Base-by-base conservation (phyloP, 176 grass and related monocot genomes). In the Eleusine indica region DNA sequence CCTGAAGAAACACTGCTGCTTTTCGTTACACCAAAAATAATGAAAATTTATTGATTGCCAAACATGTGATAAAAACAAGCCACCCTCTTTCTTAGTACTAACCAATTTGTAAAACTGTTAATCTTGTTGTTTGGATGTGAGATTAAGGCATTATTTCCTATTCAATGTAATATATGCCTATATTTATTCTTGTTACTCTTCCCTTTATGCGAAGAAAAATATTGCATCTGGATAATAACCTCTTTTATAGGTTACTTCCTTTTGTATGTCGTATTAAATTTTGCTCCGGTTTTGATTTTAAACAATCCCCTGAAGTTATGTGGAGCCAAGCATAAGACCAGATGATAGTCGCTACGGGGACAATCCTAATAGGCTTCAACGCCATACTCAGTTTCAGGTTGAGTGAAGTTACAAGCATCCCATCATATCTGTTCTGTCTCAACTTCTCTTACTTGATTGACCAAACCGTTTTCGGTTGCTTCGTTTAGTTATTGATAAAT, bases 351-450 rank as follows among this genome's bases (percentile, higher is more conserved):
- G 96, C 51, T 95, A 98, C n/a, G 96, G 93, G 37, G 93, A 98
- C 79, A 98, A 98, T 87, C 96, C 96, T 61, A 98, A 98, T 54
- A 91, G 96, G 77, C 92, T 98, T 68, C 96, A 98, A 49, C 84
- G 96, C 5, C 96, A 98, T 61, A 93, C 96, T 75, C 96, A 98
- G 70, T 98, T 98, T 90, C 96, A 98, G 91, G 96, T 95, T 77
- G 0, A 77, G 7, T 70, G 2, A 61, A 43, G 38, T 38, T 54
- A 8, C 22, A 52, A 44, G 17, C 10, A 2, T 54, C 51, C 9
- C 12, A 39, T 39, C 38, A 49, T 76, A 1, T 63, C 12, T 21
- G 7, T 51, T 54, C 25, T 13, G 6, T 58, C 17, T 3, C 17
- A 70, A 7, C 6, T 78, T 57, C 14, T 54, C 65, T 42, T 71